Conservation (phyloP, 2,329 filamentous ascomycete genomes). For the Phyllosticta citriasiana region DNA sequence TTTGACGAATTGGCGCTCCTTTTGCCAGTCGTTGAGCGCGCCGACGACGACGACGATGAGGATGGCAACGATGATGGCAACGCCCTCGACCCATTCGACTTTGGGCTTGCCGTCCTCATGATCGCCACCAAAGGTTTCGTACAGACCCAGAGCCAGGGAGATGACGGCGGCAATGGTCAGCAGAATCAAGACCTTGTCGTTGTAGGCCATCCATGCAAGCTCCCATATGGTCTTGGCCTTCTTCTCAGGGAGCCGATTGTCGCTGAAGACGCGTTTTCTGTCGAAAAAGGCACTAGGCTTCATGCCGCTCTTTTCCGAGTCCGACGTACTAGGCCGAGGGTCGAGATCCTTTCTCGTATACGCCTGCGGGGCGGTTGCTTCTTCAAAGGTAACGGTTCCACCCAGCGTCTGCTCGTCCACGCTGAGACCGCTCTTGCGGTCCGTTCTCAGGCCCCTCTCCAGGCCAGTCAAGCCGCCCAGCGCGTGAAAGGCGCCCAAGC, state of each 20-base stretch:
- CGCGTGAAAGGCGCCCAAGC: slow-evolving; percentile 38
- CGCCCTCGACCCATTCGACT: slow-evolving; percentile 74
- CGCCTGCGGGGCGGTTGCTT: slow-evolving; percentile 33
- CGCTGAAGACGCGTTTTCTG: slow-evolving; percentile 49
- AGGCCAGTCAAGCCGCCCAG: slow-evolving; percentile 47
- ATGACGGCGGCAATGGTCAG: slow-evolving; percentile 58
- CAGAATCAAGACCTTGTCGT: slow-evolving; percentile 64
- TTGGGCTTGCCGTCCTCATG: slow-evolving; percentile 35
- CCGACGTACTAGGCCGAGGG: slow-evolving; percentile 9
- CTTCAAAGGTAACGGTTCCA: slow-evolving; percentile 39
- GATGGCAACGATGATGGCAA: slow-evolving; percentile 69
- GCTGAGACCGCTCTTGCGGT: slow-evolving; percentile 39
- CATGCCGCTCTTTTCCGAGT: slow-evolving; percentile 11
- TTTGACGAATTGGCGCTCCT: slow-evolving; percentile 71
- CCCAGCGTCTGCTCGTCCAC: slow-evolving; percentile 40
- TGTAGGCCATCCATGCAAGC: slow-evolving; percentile 59
- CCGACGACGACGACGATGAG: slow-evolving; percentile 66
- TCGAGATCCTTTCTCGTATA: slow-evolving; percentile 7
- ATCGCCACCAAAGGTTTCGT: slow-evolving; percentile 48
- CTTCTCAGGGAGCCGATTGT: slow-evolving; percentile 54
- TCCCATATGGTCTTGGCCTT: slow-evolving; percentile 51
- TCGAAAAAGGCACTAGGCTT: slow-evolving; percentile 36
- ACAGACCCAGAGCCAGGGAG: slow-evolving; percentile 59
- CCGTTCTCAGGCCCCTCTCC: slow-evolving; percentile 41
- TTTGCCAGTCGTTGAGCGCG: slow-evolving; percentile 74